Conservation (phyloP, 352 stramenopile genomes). For the Peronospora tabacina region DNA sequence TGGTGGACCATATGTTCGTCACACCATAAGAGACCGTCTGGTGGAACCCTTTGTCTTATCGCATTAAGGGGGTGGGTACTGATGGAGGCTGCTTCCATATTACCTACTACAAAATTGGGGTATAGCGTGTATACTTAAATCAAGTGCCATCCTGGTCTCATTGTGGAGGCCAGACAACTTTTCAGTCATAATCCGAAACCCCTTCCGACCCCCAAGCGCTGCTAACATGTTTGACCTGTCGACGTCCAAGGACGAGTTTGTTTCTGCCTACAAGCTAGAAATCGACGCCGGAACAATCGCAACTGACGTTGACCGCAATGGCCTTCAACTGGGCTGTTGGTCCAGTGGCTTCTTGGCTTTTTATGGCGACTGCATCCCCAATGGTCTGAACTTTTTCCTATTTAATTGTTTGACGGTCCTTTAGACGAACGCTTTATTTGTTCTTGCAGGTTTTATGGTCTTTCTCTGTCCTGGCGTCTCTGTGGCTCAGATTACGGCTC, state of each 20-base stretch:
- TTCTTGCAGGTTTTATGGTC: conserved; percentile 24
- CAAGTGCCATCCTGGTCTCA: no score
- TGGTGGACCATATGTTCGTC: no score
- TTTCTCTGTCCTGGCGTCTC: conserved; percentile 29
- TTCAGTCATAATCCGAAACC: neutral
- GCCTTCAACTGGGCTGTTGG: conserved; percentile 21
- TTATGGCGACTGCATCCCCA: conserved; percentile 25
- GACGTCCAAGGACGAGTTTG: conserved; percentile 18
- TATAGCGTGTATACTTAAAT: neutral
- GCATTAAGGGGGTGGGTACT: conserved; percentile 1
- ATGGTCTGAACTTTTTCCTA: conserved; percentile 12
- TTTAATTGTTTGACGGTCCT: no score
- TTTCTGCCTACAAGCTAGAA: conserved; percentile 19
- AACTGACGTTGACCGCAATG: conserved; percentile 18
- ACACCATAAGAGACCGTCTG: neutral
- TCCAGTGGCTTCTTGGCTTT: conserved; percentile 18
- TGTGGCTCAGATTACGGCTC: conserved; percentile 26
- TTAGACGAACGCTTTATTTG: no score
- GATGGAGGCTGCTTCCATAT: no score
- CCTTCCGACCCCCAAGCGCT: neutral
- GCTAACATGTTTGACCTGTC: conserved; percentile 11
- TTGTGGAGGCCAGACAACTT: neutral
- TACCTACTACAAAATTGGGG: neutral
- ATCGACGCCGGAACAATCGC: neutral
- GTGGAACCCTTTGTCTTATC: conserved; percentile 7